These are phyloP conservation scores for Melampsora americana DNA, from an alignment of 1,284 basidiomycete species.

Conservation along the genomic window DNA sequence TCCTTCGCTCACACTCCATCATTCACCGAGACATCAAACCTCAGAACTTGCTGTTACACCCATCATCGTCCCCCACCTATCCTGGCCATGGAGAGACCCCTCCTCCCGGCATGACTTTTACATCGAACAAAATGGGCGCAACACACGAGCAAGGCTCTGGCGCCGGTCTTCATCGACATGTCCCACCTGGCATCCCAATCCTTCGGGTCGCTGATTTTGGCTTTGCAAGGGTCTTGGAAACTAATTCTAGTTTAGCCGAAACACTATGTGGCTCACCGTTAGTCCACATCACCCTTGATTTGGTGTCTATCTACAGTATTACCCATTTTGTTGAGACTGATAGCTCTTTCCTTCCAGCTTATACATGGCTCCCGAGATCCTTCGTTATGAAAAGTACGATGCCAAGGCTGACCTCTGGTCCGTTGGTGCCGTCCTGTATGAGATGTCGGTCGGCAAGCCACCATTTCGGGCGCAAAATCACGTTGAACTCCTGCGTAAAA, in stretches of 20 bases:
- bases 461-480: constrained; percentile 95
- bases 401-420: constrained; percentile 98
- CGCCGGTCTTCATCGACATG: constrained; percentile 78
- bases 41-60: constrained; percentile 61
- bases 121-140: neutral
- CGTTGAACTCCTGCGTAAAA: constrained; percentile 88
- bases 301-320: neutral
- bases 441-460: constrained; percentile 88
- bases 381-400: constrained; percentile 96
- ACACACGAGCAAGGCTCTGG: constrained; percentile 2
- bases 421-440: constrained; percentile 91
- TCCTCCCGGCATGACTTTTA: constrained; percentile 1
- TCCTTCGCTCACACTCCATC: constrained; percentile 80
- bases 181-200: constrained; percentile 81
- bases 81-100: neutral
- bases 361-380: constrained; percentile 98
- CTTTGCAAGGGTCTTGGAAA: constrained; percentile 80
- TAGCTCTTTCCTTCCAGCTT: constrained; percentile 59
- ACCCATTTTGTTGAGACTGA: neutral
- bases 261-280: constrained; percentile 95
- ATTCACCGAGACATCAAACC: constrained; percentile 98
- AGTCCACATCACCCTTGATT: constrained; percentile 53
- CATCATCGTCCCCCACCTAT: neutral
- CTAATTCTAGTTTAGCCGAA: constrained; percentile 89
- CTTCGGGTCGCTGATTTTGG: constrained; percentile 97